Evolutionary conservation across 1,139 yeast genomes (phyloP).

Genomic region (Candida glucosophila): DNA sequence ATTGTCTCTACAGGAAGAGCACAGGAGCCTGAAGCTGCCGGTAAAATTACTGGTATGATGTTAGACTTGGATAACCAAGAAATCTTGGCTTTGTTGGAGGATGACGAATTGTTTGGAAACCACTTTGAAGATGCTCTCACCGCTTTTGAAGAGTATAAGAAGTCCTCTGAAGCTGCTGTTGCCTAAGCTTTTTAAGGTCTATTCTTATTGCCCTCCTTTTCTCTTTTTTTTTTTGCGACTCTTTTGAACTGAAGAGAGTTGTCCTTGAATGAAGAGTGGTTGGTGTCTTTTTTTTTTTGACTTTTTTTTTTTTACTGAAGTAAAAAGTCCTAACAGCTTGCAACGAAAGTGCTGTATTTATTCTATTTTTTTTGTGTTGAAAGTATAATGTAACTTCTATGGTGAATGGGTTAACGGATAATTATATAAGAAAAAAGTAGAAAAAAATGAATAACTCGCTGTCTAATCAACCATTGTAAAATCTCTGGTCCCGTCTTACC

Average conservation of each 20-base stretch:
- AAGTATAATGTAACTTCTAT: constrained; percentile 19
- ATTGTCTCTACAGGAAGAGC: constrained; percentile 83
- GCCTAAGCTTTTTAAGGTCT: too few relatives aligned
- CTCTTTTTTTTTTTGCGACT: constrained; percentile 5
- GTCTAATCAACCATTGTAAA: too few relatives aligned
- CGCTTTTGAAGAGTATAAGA: constrained; percentile 84
- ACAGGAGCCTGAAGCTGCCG: constrained; percentile 89
- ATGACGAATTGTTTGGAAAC: constrained; percentile 81
- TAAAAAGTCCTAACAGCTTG: too few relatives aligned
- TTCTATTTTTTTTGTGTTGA: constrained; percentile 13
- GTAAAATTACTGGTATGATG: constrained; percentile 99
- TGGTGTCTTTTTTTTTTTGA: constrained; percentile 19
- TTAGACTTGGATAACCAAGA: constrained; percentile 92
- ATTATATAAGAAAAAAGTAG: constrained; percentile 18
- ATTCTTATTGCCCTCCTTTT: too few relatives aligned
- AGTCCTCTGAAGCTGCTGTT: constrained; percentile 27
- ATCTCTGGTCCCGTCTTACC: too few relatives aligned
- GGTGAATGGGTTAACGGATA: constrained; percentile 25
- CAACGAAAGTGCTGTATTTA: constrained; percentile 5
- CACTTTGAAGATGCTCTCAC: constrained; percentile 93
- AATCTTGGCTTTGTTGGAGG: constrained; percentile 80
- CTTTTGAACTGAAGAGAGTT: constrained; percentile 5
- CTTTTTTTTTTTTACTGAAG: too few relatives aligned
- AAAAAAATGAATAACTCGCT: constrained; percentile 12
- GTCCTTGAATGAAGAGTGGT: constrained; percentile 16